Base-by-base conservation (phyloP, 192 early-diverging fungal species). In the Pilobolus umbonatus region DNA sequence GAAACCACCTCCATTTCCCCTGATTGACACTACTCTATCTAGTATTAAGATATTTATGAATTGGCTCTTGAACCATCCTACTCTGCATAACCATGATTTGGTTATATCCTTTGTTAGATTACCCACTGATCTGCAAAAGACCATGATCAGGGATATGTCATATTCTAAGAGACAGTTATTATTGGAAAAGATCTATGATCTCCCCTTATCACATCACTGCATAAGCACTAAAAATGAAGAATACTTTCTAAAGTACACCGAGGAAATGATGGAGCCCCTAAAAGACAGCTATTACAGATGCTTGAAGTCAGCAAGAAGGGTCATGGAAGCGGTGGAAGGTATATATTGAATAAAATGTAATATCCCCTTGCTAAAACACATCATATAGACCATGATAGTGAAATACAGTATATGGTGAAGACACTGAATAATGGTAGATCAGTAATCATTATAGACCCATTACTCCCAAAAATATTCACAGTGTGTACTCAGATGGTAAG, bases 101-200 rank as follows among this genome's bases (percentile, higher is more conserved):
- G 64, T 79, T 2, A 66, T 68, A 54, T 61, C 69, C 14, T 79
- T 79, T 42, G 72, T 79, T 36, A 59, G 73, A n/a, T 64, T 69
- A 50, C 61, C 65, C 2, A 65, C 67, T 30, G 36, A 55, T 31
- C 22, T 59, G 29, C 47, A 78, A 68, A 48, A 61, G 2, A 68
- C 68, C 10, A 47, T 69, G 48, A 73, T 79, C 29, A 7, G 55
- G 17, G 61, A 57, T 4, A 47, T 60, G 30, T 79, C 77, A 5
- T 57, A 35, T 42, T 57, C 58, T 12, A 75, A 73, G 34, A 67
- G 75, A n/a, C 71, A 71, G 31, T 60, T 69, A 7, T 28, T 63
- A 4, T 38, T 79, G 24, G 77, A 79, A 26, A 72, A 66, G 11
- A 68, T 79, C 7, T 57, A 60, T 46, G 69, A 69, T 49, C 59